Evolutionary conservation across 139 green algal species (phyloP).

Genomic region (Auxenochlorella pyrenoidosa): DNA sequence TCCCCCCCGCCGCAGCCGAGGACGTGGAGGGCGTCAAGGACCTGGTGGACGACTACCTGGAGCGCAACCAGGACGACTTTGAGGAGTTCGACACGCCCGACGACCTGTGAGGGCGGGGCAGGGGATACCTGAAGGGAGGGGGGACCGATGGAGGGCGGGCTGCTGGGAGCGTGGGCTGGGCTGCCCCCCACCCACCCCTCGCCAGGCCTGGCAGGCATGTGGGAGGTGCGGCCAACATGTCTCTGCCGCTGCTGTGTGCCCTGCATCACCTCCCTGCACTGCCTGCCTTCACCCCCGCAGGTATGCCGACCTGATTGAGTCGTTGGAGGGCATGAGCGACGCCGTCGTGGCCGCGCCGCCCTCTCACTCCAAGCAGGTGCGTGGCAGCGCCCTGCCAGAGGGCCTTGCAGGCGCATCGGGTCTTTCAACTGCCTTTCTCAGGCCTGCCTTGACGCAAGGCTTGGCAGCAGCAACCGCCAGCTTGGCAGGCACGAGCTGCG

Average conservation of each 20-base stretch:
- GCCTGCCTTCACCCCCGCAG: constrained; percentile 53
- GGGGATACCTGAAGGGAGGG: not conserved
- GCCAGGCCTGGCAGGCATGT: no score
- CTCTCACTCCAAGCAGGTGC: constrained; percentile 22
- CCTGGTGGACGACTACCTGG: constrained; percentile 92
- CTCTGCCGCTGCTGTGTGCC: not conserved
- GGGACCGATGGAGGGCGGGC: not conserved
- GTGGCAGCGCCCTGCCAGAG: no score
- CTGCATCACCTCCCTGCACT: not conserved
- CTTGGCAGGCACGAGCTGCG: not conserved
- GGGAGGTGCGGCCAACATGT: no score
- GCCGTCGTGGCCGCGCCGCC: constrained; percentile 61
- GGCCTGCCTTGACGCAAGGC: no score
- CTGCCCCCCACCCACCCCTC: no score
- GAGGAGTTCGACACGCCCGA: constrained; percentile 76
- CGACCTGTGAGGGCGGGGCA: constrained; percentile 34
- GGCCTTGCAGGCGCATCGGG: no score
- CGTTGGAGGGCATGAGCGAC: constrained; percentile 73
- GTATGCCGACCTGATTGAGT: constrained; percentile 81
- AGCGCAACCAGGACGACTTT: constrained; percentile 80
- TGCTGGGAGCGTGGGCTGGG: not conserved
- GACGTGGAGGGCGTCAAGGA: constrained; percentile 84
- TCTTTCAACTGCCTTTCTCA: no score
- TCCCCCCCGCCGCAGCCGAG: constrained; percentile 48
- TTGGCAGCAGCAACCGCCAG: no score